Evolutionary conservation across 495 filamentous ascomycete genomes (phyloP).

Genomic region (Tetracladium setigerum): DNA sequence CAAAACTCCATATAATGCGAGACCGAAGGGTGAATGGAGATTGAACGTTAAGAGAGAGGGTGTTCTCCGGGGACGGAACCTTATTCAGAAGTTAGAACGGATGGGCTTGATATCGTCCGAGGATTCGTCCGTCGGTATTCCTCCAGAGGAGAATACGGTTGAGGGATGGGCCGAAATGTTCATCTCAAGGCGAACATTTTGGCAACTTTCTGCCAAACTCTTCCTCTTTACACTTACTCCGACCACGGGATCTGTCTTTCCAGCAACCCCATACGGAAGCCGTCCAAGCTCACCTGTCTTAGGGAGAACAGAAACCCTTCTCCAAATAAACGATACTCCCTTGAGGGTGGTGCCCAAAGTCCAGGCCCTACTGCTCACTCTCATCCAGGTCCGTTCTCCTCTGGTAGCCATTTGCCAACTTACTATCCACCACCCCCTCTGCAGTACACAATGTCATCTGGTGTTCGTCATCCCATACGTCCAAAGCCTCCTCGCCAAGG

Average conservation of each 20-base stretch:
- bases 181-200: conserved; percentile 71
- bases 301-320: conserved; percentile 13
- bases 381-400: conserved; percentile 61
- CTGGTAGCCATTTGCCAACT: conserved; percentile 74
- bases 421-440: conserved; percentile 81
- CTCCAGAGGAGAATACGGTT: conserved; percentile 50
- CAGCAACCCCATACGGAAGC: conserved; percentile 45
- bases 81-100: conserved; percentile 84
- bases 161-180: conserved; percentile 77
- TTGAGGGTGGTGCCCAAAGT: background rate
- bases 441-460: conserved; percentile 72
- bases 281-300: conserved; percentile 29
- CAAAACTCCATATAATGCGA: conserved; percentile 56
- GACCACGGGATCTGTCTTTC: conserved; percentile 39
- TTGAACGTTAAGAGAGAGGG: conserved; percentile 80
- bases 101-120: conserved; percentile 78
- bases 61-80: conserved; percentile 70
- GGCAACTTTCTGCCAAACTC: conserved; percentile 81
- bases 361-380: conserved; percentile 20
- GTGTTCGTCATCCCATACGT: conserved; percentile 77
- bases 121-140: conserved; percentile 66
- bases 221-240: conserved; percentile 86
- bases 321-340: conserved; percentile 11
- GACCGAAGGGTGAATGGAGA: conserved; percentile 79
- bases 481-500: conserved; percentile 85